These are phyloP conservation scores for Mycena crocata DNA, from an alignment of 768 basidiomycete species.

Conservation along the genomic window DNA sequence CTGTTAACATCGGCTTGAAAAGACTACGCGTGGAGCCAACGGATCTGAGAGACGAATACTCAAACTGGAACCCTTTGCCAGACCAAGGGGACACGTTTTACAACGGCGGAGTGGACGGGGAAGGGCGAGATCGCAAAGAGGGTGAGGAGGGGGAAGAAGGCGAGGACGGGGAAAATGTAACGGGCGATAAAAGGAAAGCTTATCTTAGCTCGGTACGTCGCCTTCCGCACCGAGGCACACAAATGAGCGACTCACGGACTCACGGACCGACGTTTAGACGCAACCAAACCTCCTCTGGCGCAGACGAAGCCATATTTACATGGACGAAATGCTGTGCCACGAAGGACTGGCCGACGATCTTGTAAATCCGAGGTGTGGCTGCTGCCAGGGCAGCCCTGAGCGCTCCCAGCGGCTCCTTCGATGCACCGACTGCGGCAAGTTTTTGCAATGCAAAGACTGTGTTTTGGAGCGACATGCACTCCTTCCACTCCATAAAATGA, in stretches of 20 bases:
- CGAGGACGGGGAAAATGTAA: too few relatives aligned
- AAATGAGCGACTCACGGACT: background rate
- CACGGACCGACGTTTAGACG: too few relatives aligned
- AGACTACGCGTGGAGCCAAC: too few relatives aligned
- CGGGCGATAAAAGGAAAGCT: too few relatives aligned
- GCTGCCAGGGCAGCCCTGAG: background rate
- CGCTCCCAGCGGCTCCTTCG: slow-evolving; percentile 5
- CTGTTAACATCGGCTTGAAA: too few relatives aligned
- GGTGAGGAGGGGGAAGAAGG: background rate
- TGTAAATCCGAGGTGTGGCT: background rate
- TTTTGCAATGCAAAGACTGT: slow-evolving; percentile 7
- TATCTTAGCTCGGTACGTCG: too few relatives aligned
- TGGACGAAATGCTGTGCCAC: background rate
- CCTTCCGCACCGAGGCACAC: too few relatives aligned
- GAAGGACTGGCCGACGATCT: slow-evolving; percentile 12
- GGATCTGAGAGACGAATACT: background rate
- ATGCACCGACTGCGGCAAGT: background rate
- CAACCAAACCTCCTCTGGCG: too few relatives aligned
- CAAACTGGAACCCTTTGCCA: background rate
- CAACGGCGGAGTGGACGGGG: background rate
- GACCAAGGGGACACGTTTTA: background rate
- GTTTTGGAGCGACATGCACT: background rate
- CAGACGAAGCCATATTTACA: background rate
- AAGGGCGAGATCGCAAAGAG: background rate
- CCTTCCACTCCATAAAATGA: background rate